Evolutionary conservation across 768 basidiomycete genomes (phyloP).

Genomic region (Pisolithus albus): DNA sequence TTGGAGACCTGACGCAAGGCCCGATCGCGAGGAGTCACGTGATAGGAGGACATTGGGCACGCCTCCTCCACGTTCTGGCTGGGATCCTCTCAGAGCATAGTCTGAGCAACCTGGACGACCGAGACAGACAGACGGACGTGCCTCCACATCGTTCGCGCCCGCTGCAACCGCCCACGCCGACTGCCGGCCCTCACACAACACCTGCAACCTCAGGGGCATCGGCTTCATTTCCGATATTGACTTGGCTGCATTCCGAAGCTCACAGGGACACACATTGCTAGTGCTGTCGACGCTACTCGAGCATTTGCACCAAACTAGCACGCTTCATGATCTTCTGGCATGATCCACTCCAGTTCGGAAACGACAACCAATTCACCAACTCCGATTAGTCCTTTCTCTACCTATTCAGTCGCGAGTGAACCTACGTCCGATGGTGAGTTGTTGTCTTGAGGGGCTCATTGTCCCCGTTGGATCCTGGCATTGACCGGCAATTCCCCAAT

Average conservation of each 20-base stretch:
- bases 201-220: neutral
- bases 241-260: neutral
- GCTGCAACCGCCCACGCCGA: neutral
- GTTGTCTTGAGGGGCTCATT: neutral
- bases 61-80: constrained; percentile 3
- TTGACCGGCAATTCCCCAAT: neutral
- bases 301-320: neutral
- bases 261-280: neutral
- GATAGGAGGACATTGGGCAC: neutral
- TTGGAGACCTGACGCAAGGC: too few relatives aligned
- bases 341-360: constrained; percentile 32
- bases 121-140: neutral
- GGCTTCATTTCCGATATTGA: constrained; percentile 1
- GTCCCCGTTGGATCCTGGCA: neutral
- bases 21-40: too few relatives aligned
- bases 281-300: neutral
- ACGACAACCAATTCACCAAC: constrained; percentile 28
- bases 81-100: too few relatives aligned
- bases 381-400: constrained; percentile 34
- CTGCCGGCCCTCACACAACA: neutral
- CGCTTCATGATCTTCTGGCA: constrained; percentile 17
- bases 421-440: constrained; percentile 46
- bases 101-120: neutral
- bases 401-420: constrained; percentile 36
- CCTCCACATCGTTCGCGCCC: too few relatives aligned